These are phyloP conservation scores for Aspergillus sergii DNA, from an alignment of 2,329 filamentous ascomycete genomes.

Conservation along the genomic window DNA sequence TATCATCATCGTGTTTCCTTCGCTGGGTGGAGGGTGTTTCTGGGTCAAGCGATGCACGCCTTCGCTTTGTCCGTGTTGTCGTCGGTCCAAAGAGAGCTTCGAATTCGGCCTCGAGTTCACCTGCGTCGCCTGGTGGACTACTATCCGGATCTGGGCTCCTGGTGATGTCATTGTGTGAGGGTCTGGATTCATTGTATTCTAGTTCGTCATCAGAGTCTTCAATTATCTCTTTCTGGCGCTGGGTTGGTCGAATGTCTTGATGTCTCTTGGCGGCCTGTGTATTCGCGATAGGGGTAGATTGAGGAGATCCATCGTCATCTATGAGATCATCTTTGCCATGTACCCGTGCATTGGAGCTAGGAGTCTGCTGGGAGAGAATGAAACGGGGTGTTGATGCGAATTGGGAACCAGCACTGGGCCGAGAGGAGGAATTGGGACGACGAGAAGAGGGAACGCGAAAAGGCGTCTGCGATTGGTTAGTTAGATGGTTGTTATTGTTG, in stretches of 20 bases:
- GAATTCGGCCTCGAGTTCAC: constrained; percentile 26
- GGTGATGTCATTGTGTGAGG: background rate
- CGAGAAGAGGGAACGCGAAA: constrained; percentile 27
- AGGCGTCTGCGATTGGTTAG: constrained; percentile 21
- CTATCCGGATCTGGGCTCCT: constrained; percentile 5
- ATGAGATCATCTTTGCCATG: constrained; percentile 20
- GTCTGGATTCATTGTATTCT: background rate
- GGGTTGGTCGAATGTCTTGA: background rate
- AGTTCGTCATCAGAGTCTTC: constrained; percentile 29
- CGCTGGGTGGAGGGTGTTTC: constrained; percentile 8
- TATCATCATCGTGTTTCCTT: constrained; percentile 15
- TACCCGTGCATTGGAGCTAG: constrained; percentile 7
- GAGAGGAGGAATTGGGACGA: constrained; percentile 21
- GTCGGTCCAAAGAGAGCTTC: constrained; percentile 34
- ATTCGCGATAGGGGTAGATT: constrained; percentile 16
- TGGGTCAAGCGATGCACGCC: constrained; percentile 27
- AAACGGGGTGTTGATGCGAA: constrained; percentile 39
- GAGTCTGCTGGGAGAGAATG: constrained; percentile 29
- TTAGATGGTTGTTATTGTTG: constrained; percentile 3
- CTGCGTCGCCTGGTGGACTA: constrained; percentile 14
- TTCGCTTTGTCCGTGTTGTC: constrained; percentile 34
- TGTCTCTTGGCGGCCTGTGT: constrained; percentile 3
- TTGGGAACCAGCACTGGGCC: constrained; percentile 30
- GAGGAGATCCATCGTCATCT: constrained; percentile 22
- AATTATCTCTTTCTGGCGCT: constrained; percentile 23